Conservation (phyloP, 1,284 basidiomycete genomes). For the Papiliotrema flavescens region DNA sequence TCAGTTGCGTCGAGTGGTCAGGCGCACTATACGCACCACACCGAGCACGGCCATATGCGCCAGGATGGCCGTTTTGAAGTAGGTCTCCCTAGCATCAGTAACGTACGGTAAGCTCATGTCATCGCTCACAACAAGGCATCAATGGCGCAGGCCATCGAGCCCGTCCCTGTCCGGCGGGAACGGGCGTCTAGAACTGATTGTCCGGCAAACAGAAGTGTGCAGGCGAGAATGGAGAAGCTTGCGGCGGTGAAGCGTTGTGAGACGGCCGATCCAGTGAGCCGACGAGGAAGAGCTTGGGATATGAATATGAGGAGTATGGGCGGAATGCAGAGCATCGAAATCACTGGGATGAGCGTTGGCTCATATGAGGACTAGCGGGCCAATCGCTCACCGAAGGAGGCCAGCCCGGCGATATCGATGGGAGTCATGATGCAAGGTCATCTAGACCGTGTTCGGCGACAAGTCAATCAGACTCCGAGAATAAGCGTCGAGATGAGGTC, state of each 20-base stretch:
- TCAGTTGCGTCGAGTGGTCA: background rate
- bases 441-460: background rate
- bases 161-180: conserved; percentile 4
- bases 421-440: background rate
- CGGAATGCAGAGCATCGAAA: conserved; percentile 4
- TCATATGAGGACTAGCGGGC: background rate
- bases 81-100: conserved; percentile 3
- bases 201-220: background rate
- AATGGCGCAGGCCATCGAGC: background rate
- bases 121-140: background rate
- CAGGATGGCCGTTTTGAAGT: conserved; percentile 7
- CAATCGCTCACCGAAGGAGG: conserved; percentile 2
- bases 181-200: background rate
- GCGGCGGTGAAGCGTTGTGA: background rate
- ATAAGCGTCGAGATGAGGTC: too few relatives aligned
- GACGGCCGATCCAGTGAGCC: background rate
- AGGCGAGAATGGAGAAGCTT: conserved; percentile 6
- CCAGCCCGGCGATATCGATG: background rate
- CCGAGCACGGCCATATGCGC: conserved; percentile 13
- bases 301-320: conserved; percentile 7
- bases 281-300: conserved; percentile 1
- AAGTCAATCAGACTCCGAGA: background rate
- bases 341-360: conserved; percentile 1
- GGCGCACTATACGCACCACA: conserved; percentile 2
- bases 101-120: background rate